Percentiles rank a stretch among this genome's conserved stretches.
Conservation (phyloP, 805 yeast genomes). For the Ogataea pini region DNA sequence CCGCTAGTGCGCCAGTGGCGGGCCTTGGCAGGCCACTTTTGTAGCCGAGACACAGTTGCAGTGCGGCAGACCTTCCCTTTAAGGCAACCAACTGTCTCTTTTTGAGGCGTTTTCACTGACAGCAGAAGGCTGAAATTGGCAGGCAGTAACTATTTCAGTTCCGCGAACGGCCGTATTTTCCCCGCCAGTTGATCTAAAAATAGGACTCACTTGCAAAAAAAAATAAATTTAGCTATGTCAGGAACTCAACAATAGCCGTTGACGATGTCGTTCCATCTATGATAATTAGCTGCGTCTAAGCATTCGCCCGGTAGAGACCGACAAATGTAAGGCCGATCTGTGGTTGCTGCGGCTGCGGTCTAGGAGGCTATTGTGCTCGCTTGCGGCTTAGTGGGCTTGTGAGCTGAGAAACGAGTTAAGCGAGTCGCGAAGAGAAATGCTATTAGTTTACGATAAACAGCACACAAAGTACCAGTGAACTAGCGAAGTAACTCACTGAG, state of each 20-base stretch:
- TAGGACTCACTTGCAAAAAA: neutral
- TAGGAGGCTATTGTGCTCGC: too few relatives aligned
- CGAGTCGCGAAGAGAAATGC: too few relatives aligned
- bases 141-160: conserved; percentile 3
- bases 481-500: too few relatives aligned
- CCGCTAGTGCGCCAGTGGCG: too few relatives aligned
- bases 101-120: conserved; percentile 4
- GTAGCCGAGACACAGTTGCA: neutral
- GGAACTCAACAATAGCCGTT: conserved; percentile 1
- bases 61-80: neutral
- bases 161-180: conserved; percentile 8
- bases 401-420: too few relatives aligned
- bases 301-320: neutral
- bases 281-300: conserved; percentile 3
- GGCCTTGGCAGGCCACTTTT: too few relatives aligned
- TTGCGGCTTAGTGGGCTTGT: too few relatives aligned
- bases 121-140: conserved; percentile 6
- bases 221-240: neutral
- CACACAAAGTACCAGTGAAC: too few relatives aligned
- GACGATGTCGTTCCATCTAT: neutral
- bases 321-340: too few relatives aligned
- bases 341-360: too few relatives aligned
- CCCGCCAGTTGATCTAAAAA: conserved; percentile 8
- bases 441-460: too few relatives aligned
- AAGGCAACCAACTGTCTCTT: neutral